Evolutionary conservation across 2,329 filamentous ascomycete genomes (phyloP).

Genomic region (Fusarium secorum): DNA sequence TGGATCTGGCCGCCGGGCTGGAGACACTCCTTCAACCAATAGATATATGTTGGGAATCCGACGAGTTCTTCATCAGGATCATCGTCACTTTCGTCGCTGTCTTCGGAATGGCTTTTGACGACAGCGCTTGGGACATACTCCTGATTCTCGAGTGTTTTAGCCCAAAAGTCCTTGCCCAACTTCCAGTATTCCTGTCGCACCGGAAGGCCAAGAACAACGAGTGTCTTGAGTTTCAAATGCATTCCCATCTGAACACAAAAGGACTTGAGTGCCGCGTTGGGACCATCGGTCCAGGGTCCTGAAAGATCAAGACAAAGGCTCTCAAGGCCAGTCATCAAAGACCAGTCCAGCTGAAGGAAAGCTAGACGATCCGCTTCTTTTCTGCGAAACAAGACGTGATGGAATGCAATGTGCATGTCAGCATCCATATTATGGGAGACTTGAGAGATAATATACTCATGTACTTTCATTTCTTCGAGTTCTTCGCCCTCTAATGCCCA

Average conservation of each 20-base stretch:
- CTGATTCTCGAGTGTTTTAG: neutral
- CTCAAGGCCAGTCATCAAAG: slow-evolving; percentile 10
- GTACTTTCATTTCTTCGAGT: neutral
- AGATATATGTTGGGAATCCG: neutral
- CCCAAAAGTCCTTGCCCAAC: neutral
- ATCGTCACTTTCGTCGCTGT: neutral
- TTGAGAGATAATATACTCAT: neutral
- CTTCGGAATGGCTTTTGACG: neutral
- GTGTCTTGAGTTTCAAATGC: slow-evolving; percentile 18
- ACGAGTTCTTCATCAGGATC: neutral
- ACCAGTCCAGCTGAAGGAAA: slow-evolving; percentile 5
- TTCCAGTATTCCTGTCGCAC: neutral
- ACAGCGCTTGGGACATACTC: neutral
- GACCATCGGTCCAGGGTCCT: neutral
- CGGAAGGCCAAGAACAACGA: slow-evolving; percentile 9
- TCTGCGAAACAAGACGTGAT: neutral
- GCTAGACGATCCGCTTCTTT: neutral
- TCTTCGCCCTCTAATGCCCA: neutral
- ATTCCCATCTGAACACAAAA: neutral
- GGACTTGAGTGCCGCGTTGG: neutral
- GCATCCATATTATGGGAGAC: neutral
- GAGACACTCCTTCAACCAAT: slow-evolving; percentile 11
- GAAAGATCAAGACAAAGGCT: slow-evolving; percentile 20
- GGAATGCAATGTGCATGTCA: neutral
- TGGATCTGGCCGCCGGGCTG: slow-evolving; percentile 18